A percentile compares a stretch with the other conserved stretches of the same genome.
phyloP scores from a whole-genome alignment of 768 basidiomycete genomes.

The Serendipita sp. region DNA sequence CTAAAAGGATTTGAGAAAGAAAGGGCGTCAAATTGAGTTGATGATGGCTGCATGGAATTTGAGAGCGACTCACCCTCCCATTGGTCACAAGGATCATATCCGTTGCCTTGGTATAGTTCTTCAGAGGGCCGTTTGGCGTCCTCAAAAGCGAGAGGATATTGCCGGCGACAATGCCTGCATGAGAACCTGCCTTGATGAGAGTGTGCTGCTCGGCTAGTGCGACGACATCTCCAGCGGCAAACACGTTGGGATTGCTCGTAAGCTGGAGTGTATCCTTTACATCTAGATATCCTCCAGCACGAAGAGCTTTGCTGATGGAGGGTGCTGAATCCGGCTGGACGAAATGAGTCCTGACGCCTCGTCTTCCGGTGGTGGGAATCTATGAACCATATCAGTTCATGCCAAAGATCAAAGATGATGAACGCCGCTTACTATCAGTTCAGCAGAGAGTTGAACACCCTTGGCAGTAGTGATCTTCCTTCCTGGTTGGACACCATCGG shows the following conservation, averaged over 20 bases:
- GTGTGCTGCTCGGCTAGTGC: slow-evolving; percentile 52
- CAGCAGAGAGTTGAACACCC: slow-evolving; percentile 12
- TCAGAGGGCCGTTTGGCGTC: slow-evolving; percentile 20
- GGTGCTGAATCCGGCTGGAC: slow-evolving; percentile 12
- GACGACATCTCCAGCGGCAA: slow-evolving; percentile 50
- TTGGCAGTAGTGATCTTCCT: slow-evolving; percentile 12
- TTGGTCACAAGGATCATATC: slow-evolving; percentile 41
- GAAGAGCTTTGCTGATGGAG: slow-evolving; percentile 8
- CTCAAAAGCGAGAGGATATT: slow-evolving; percentile 30
- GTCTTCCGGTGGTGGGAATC: slow-evolving; percentile 7
- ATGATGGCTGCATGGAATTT: neutral
- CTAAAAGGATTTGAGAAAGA: slow-evolving; percentile 15
- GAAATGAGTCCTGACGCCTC: slow-evolving; percentile 5
- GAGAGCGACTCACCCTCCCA: slow-evolving; percentile 27
- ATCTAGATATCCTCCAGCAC: slow-evolving; percentile 9
- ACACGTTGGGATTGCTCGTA: slow-evolving; percentile 32
- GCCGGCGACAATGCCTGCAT: slow-evolving; percentile 27
- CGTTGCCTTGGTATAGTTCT: slow-evolving; percentile 30
- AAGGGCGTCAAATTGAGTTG: too few species aligned
- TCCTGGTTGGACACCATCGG: neutral
- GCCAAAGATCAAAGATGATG: slow-evolving; percentile 9
- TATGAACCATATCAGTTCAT: slow-evolving; percentile 8
- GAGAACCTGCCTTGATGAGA: slow-evolving; percentile 28
- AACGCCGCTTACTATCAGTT: slow-evolving; percentile 12
- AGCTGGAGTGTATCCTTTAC: slow-evolving; percentile 49